These are phyloP conservation scores for Solanum pinnatisectum DNA, from an alignment of 257 asterid genomes.

Conservation along the genomic window DNA sequence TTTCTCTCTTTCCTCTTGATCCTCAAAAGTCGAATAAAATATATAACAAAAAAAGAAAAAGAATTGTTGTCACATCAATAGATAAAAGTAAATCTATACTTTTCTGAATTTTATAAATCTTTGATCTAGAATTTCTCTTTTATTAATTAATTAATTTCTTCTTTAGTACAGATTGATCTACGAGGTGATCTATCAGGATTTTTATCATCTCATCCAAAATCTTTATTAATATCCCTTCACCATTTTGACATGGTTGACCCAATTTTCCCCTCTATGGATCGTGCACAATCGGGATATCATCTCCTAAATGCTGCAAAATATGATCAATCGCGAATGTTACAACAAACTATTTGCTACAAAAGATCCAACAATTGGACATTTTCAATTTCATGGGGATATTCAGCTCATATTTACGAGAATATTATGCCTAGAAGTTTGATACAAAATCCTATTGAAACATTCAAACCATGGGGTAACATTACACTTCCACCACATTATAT, in stretches of 20 bases:
- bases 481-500: constrained; percentile 13
- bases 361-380: constrained; percentile 41
- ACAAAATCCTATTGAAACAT: constrained; percentile 42
- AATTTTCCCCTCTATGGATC: constrained; percentile 27
- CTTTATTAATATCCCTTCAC: constrained; percentile 47
- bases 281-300: constrained; percentile 34
- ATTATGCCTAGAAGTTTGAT: constrained; percentile 35
- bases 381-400: constrained; percentile 61
- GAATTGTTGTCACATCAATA: background rate
- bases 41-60: no score
- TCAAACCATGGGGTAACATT: constrained; percentile 18
- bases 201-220: constrained; percentile 48
- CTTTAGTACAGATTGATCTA: constrained; percentile 38
- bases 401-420: constrained; percentile 39
- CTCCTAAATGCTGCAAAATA: constrained; percentile 31
- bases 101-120: background rate
- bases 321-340: constrained; percentile 50
- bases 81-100: background rate
- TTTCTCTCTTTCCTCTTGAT: background rate
- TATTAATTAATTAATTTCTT: background rate
- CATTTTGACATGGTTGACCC: constrained; percentile 52
- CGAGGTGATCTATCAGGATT: constrained; percentile 53
- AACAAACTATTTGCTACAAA: constrained; percentile 48
- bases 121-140: background rate
- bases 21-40: background rate